A percentile compares a stretch with the other conserved stretches of the same genome.
phyloP scores from a whole-genome alignment of 2,329 filamentous ascomycete genomes.

The Alternaria sp. region DNA sequence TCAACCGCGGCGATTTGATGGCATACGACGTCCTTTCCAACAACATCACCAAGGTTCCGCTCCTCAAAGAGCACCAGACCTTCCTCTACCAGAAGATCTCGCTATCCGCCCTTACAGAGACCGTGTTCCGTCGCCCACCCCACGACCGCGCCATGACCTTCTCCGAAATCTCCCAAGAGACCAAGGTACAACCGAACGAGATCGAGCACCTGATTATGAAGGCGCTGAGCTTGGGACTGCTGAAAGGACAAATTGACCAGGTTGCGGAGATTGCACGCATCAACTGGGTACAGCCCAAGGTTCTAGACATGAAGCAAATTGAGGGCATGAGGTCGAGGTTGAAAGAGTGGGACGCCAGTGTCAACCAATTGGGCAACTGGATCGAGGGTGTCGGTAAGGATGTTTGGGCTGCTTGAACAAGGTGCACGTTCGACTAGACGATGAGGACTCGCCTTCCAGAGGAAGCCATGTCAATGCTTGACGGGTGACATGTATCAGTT shows the following conservation, averaged over 20 bases:
- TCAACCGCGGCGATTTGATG: constrained; percentile 91
- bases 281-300: constrained; percentile 99
- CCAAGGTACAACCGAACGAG: constrained; percentile 86
- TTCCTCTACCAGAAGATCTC: constrained; percentile 98
- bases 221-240: constrained; percentile 88
- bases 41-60: constrained; percentile 78
- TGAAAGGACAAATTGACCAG: constrained; percentile 94
- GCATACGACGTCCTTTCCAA: constrained; percentile 84
- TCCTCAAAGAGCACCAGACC: constrained; percentile 78
- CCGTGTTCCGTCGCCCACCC: constrained; percentile 92
- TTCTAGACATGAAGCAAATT: constrained; percentile 94
- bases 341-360: constrained; percentile 93
- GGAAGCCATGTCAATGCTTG: constrained; percentile 1
- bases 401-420: constrained; percentile 79
- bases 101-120: constrained; percentile 92
- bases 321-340: constrained; percentile 86
- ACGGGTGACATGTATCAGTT: constrained; percentile 5
- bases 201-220: constrained; percentile 99
- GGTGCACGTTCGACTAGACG: neutral
- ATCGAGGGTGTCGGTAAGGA: constrained; percentile 93
- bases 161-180: constrained; percentile 84
- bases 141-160: constrained; percentile 97
- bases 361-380: constrained; percentile 96
- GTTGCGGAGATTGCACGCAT: constrained; percentile 93
- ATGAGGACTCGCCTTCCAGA: neutral